These are phyloP conservation scores for Monosporascus cannonballus DNA, from an alignment of 2,329 filamentous ascomycete species.

Conservation along the genomic window DNA sequence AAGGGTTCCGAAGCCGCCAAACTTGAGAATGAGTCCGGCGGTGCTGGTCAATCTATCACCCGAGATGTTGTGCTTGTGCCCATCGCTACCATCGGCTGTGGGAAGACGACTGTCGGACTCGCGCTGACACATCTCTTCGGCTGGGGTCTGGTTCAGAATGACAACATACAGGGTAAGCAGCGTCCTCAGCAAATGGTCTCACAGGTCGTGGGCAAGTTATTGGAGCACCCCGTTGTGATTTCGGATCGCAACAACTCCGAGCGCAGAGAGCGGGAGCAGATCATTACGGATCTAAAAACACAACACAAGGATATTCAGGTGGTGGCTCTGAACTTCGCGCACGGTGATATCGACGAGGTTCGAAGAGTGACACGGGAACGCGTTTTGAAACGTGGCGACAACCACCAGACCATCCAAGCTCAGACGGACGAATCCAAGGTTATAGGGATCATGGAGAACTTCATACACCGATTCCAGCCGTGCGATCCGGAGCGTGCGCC, in stretches of 20 bases:
- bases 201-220: slow-evolving; percentile 59
- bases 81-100: slow-evolving; percentile 89
- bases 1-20: slow-evolving; percentile 86
- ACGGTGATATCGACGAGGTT: slow-evolving; percentile 70
- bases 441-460: slow-evolving; percentile 89
- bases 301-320: slow-evolving; percentile 61
- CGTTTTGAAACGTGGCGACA: slow-evolving; percentile 82
- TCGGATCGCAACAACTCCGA: slow-evolving; percentile 95
- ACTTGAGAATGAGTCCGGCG: slow-evolving; percentile 55
- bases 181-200: slow-evolving; percentile 75
- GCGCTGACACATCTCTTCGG: slow-evolving; percentile 76
- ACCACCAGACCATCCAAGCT: slow-evolving; percentile 96
- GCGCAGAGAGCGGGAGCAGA: slow-evolving; percentile 77
- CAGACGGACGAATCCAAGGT: slow-evolving; percentile 68
- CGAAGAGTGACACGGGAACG: slow-evolving; percentile 69
- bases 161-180: slow-evolving; percentile 79
- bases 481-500: slow-evolving; percentile 61
- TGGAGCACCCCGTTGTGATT: slow-evolving; percentile 65
- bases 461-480: slow-evolving; percentile 79
- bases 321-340: slow-evolving; percentile 83
- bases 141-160: slow-evolving; percentile 94
- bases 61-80: slow-evolving; percentile 77
- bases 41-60: slow-evolving; percentile 45
- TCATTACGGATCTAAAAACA: slow-evolving; percentile 70
- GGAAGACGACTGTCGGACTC: slow-evolving; percentile 88